Base-by-base conservation (phyloP, 2,329 filamentous ascomycete species). In the Hymenoscyphus infarciens region DNA sequence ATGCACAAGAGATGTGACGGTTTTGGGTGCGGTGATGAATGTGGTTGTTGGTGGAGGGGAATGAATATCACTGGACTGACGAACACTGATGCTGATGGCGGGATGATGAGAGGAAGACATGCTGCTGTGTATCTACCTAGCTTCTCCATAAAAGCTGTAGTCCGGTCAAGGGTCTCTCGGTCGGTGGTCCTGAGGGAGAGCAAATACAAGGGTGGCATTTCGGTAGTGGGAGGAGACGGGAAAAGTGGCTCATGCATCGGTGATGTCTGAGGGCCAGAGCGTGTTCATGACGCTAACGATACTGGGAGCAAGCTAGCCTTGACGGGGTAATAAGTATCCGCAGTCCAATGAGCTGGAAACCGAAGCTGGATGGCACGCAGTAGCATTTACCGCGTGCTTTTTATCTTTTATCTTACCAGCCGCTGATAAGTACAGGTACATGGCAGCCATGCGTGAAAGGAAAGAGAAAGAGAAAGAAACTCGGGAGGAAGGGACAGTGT, bases 341-440 rank as follows among this genome's bases (percentile, higher is more conserved):
- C 64, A 64, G 66, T 65, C 71, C 69, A 71, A 70, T 68, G 67
- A 70, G 70, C 70, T 74, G 68, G 71, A 71, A 71, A 66, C 63
- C 66, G 70, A 67, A 70, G 66, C 67, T 72, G 64, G 65, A 27
- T 69, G 66, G 66, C 53, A 31, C 25, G 19, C 5, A 49, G 38
- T 56, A 58, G 56, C 64, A 63, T 62, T 64, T 61, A 35, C 42
- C 68, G 62, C 8, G 22, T 19, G 19, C 8, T 49, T 49, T 19
- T 49, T n/a, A n/a, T n/a, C n/a, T n/a, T n/a, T n/a, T n/a, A 49
- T 52, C 45, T 60, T 63, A 60, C 7, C 62, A 60, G 63, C 66
- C 62, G 69, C 64, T 67, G 61, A 64, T 58, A 60, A 45, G 56
- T 59, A 64, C 56, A 55, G 6, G 27, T 35, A 25, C 25, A 42